Base-by-base conservation (phyloP, 208 protist species). In the Crithidia expoeki region DNA sequence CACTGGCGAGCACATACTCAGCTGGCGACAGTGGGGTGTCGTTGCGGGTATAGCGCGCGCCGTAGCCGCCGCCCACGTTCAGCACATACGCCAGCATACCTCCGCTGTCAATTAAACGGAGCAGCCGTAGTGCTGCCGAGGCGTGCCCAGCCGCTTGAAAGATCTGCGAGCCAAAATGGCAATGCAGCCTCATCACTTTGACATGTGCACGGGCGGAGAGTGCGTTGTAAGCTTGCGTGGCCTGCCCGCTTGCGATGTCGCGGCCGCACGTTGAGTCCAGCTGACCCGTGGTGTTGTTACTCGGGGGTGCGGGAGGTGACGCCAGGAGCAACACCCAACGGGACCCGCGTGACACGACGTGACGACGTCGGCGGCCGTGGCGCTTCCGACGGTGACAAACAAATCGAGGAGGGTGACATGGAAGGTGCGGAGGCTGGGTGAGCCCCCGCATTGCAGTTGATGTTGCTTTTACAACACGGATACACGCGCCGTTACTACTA, bases 211-310 rank as follows among this genome's bases (percentile, higher is more conserved):
- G 32, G 7, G 47, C 44, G 28, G 47, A 47, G 23, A 68, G 32
- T 12, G 25, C n/a, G 16, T 36, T 16, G 36, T 50, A 68, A 21
- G 62, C 62, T 21, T 57, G 34, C 21, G 47, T 52, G 3, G 62
- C 62, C 50, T 68, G 62, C 25, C 62, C 62, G 36, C 62, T 68
- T 17, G 50, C 50, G 23, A 68, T 44, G 62, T 68, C 62, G 7
- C 57, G 36, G 1, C 62, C 62, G 17, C 57, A 68, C 62, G 57
- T 68, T 5, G 47, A 57, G 50, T 68, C 50, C 50, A 68, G 50
- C 50, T 68, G 62, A 12, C 62, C 62, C 9, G 62, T 68, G 16
- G 62, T 68, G 62, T 68, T 68, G 62, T 68, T n/a, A 25, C 34
- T 25, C 62, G 50, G 57, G 62, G 6, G 62, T 68, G 62, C 58